phyloP scores from a whole-genome alignment of 2,329 filamentous ascomycete species.

The Alternaria gaisen region DNA sequence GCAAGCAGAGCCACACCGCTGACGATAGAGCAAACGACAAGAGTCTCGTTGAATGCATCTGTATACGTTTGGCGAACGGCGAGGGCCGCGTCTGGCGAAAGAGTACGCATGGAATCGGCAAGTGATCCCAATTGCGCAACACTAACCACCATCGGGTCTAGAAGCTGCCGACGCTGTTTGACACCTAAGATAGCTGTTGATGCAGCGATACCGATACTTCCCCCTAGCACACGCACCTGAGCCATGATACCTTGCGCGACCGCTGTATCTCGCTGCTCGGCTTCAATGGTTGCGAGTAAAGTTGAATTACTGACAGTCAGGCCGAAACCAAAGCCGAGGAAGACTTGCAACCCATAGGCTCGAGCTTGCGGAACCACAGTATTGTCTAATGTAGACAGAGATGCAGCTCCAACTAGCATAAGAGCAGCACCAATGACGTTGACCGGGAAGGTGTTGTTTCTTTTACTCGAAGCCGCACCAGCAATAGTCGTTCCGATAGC shows the following conservation, averaged over 20 bases:
- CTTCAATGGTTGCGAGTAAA: slow-evolving; percentile 16
- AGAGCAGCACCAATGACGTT: slow-evolving; percentile 13
- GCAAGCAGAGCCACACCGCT: slow-evolving; percentile 22
- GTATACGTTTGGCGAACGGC: slow-evolving; percentile 22
- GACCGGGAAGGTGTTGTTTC: slow-evolving; percentile 15
- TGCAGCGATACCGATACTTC: slow-evolving; percentile 20
- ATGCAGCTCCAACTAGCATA: slow-evolving; percentile 15
- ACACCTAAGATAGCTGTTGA: slow-evolving; percentile 20
- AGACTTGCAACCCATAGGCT: slow-evolving; percentile 17
- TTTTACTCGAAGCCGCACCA: slow-evolving; percentile 15
- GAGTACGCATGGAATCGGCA: slow-evolving; percentile 12
- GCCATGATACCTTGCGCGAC: slow-evolving; percentile 20
- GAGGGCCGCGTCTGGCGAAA: background rate
- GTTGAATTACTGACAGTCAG: slow-evolving; percentile 15
- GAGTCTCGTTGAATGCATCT: slow-evolving; percentile 27
- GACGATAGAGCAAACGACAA: slow-evolving; percentile 27
- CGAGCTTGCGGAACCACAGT: slow-evolving; percentile 5
- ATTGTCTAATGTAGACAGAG: slow-evolving; percentile 12
- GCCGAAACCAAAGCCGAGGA: slow-evolving; percentile 17
- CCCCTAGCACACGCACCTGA: slow-evolving; percentile 19
- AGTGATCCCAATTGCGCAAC: slow-evolving; percentile 15
- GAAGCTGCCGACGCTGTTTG: slow-evolving; percentile 15
- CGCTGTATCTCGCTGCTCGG: slow-evolving; percentile 12
- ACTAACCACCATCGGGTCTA: slow-evolving; percentile 8
- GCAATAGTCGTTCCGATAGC: slow-evolving; percentile 16